Percentiles rank a stretch among this genome's conserved stretches.
Conservation (phyloP, 495 filamentous ascomycete species). For the Penicillium goetzii region DNA sequence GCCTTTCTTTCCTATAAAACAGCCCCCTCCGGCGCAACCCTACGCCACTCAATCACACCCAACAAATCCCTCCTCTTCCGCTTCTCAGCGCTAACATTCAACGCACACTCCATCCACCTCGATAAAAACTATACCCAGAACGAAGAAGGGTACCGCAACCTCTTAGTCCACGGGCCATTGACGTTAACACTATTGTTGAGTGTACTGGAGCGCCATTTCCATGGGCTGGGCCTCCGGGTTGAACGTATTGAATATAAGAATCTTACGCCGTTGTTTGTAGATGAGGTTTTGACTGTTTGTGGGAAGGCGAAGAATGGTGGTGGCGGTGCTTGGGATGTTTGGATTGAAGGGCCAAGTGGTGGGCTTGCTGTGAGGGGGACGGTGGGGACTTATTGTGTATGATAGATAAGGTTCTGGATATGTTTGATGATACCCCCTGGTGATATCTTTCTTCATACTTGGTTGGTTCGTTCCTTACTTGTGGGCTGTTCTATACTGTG, state of each 20-base stretch:
- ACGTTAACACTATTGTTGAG: conserved; percentile 74
- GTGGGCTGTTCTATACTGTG: no score
- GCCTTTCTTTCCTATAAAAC: conserved; percentile 11
- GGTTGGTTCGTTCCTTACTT: no score
- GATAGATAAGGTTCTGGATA: not conserved
- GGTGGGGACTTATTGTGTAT: conserved; percentile 28
- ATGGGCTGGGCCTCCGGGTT: conserved; percentile 17
- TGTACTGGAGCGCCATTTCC: conserved; percentile 57
- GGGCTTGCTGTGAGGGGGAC: conserved; percentile 65
- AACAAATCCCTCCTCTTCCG: conserved; percentile 72
- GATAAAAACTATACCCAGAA: conserved; percentile 69
- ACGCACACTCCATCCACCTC: conserved; percentile 85
- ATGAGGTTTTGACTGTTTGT: conserved; percentile 66
- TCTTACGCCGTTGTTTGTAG: conserved; percentile 77
- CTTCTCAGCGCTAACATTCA: conserved; percentile 85
- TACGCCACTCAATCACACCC: conserved; percentile 63
- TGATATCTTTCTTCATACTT: not conserved
- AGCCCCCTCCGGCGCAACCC: conserved; percentile 54
- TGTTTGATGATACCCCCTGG: not conserved
- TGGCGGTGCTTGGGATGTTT: conserved; percentile 58
- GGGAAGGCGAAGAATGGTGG: conserved; percentile 40
- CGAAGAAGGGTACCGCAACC: conserved; percentile 71
- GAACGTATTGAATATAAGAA: conserved; percentile 77
- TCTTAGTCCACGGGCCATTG: conserved; percentile 87
- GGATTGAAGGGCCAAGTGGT: conserved; percentile 65